These are phyloP conservation scores for Alternaria atra DNA, from an alignment of 2,329 filamentous ascomycete species.

Conservation along the genomic window DNA sequence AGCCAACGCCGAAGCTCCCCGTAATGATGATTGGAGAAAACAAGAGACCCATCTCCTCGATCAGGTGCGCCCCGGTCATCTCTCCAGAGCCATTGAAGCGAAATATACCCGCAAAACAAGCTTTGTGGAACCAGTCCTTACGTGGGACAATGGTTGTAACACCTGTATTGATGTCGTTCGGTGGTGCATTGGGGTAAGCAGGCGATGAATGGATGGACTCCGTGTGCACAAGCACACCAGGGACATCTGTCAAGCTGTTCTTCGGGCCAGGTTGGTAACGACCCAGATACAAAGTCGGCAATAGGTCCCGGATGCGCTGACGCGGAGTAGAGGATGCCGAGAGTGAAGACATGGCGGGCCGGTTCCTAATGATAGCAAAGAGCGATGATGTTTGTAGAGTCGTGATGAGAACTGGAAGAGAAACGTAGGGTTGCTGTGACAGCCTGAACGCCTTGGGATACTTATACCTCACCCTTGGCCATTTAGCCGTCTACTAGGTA, in stretches of 20 bases:
- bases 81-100: conserved; percentile 72
- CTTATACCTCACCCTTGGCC: not conserved
- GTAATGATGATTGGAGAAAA: conserved; percentile 69
- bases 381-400: not conserved
- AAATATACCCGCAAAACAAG: conserved; percentile 59
- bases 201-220: conserved; percentile 50
- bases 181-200: conserved; percentile 36
- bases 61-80: conserved; percentile 69
- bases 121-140: conserved; percentile 53
- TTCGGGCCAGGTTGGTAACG: conserved; percentile 51
- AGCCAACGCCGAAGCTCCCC: conserved; percentile 66
- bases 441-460: not conserved
- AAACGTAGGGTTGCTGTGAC: not conserved
- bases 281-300: conserved; percentile 50
- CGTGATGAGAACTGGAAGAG: not conserved
- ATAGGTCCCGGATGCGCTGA: conserved; percentile 51
- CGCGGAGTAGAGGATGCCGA: conserved; percentile 25
- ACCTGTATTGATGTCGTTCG: conserved; percentile 53
- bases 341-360: conserved; percentile 18
- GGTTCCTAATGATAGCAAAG: not conserved
- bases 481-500: not conserved
- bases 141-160: conserved; percentile 57
- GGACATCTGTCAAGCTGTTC: conserved; percentile 57
- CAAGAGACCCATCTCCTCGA: conserved; percentile 68
- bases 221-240: conserved; percentile 55